These are phyloP conservation scores for Colletotrichum karsti DNA, from an alignment of 2,329 filamentous ascomycete species.

Conservation along the genomic window DNA sequence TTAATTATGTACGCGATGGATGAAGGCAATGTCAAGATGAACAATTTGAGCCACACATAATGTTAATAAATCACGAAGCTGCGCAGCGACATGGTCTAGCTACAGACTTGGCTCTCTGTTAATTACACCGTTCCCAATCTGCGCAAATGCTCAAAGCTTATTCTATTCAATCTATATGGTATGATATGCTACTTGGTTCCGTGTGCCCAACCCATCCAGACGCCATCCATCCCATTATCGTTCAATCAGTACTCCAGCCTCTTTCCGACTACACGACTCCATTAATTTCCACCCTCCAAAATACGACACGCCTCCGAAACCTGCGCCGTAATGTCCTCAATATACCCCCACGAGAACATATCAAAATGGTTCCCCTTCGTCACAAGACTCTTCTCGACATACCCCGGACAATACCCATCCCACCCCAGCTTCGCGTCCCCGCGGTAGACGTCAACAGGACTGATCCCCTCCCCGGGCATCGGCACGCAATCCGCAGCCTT, in stretches of 20 bases:
- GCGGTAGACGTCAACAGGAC: conserved; percentile 53
- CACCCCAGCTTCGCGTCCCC: conserved; percentile 55
- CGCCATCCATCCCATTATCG: background rate
- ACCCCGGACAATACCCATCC: conserved; percentile 52
- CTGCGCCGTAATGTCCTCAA: conserved; percentile 35
- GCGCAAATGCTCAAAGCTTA: background rate
- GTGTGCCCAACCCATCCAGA: background rate
- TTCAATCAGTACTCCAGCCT: background rate
- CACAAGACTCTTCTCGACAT: conserved; percentile 56
- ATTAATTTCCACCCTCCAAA: background rate
- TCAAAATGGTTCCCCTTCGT: conserved; percentile 62
- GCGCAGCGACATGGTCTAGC: no score
- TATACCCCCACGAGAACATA: conserved; percentile 46
- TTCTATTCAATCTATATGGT: background rate
- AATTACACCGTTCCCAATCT: background rate
- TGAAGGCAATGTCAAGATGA: no score
- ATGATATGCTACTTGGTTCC: background rate
- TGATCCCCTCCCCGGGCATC: conserved; percentile 35
- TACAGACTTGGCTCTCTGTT: no score
- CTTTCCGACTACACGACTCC: no score
- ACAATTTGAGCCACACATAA: no score
- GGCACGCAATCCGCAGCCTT: conserved; percentile 52
- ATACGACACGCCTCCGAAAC: conserved; percentile 37
- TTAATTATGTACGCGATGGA: no score
- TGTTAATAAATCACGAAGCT: no score